These are phyloP conservation scores for Penicillium desertorum DNA, from an alignment of 495 filamentous ascomycete species.

Conservation along the genomic window DNA sequence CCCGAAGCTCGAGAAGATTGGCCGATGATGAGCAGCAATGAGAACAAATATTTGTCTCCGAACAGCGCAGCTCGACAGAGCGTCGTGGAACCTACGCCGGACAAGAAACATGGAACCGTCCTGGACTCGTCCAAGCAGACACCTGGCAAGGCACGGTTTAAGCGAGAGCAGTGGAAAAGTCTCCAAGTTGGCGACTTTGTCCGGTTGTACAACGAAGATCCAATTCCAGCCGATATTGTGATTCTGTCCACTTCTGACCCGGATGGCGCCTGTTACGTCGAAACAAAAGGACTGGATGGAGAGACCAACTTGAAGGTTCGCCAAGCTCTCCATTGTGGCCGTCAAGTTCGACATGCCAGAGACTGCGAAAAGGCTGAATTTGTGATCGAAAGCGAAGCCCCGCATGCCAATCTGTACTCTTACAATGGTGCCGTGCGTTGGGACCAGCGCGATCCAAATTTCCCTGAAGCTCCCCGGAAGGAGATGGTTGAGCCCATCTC, in stretches of 20 bases:
- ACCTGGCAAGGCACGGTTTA: slow-evolving; percentile 71
- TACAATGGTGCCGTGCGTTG: slow-evolving; percentile 89
- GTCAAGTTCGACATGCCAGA: slow-evolving; percentile 78
- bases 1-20: slow-evolving; percentile 51
- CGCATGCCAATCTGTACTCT: slow-evolving; percentile 89
- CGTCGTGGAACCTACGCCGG: slow-evolving; percentile 26
- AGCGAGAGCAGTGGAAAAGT: slow-evolving; percentile 92
- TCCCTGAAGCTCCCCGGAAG: slow-evolving; percentile 56
- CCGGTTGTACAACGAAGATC: slow-evolving; percentile 93
- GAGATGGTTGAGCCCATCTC: slow-evolving; percentile 89
- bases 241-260: slow-evolving; percentile 94
- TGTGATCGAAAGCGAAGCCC: slow-evolving; percentile 83
- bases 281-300: slow-evolving; percentile 97
- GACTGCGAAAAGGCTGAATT: slow-evolving; percentile 91
- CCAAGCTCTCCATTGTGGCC: slow-evolving; percentile 82
- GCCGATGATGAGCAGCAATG: slow-evolving; percentile 28
- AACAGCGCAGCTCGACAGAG: slow-evolving; percentile 36
- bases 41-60: slow-evolving; percentile 35
- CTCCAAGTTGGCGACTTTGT: slow-evolving; percentile 96
- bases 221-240: slow-evolving; percentile 91
- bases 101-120: slow-evolving; percentile 62
- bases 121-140: slow-evolving; percentile 59
- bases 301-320: slow-evolving; percentile 98
- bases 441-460: slow-evolving; percentile 67
- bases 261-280: slow-evolving; percentile 94